Evolutionary conservation across 805 yeast species (phyloP), one percentile per base, ranked within the genome.

Genomic region (Starmerella geochares): DNA sequence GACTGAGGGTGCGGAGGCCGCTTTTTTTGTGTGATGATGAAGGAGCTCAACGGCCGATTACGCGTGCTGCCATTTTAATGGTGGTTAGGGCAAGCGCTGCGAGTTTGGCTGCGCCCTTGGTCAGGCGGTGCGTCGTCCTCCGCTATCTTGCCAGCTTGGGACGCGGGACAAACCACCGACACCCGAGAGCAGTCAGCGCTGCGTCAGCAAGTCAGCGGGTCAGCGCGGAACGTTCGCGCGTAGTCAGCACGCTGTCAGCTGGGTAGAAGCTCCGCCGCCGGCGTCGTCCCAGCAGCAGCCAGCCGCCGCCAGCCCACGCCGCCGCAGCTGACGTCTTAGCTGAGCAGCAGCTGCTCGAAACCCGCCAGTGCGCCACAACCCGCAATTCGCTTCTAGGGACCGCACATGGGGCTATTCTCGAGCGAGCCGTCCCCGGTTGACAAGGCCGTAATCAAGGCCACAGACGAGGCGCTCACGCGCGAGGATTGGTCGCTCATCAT

Each of bases 401-500:
- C 44, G 16, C 23, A 3, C 7, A 55, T 55, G 56, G 57, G 58
- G 3, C 35, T 53, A 10, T 56, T 56, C 27, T 19, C 47, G 23
- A 49, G 51, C 37, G 58, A 51, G 24, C 47, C 49, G 37, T 5
- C 47, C 13, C 43, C 55, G 27, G 39, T 63, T 28, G 65, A 62
- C 31, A 52, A 54, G 31, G 54, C 58, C 6, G 59, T 62, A 7
- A 46, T 44, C 17, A 73, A 72, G 61, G 86, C 88, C 17, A 83
- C 92, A 0, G 80, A 78, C 55, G 75, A 80, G 29, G 73, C 74
- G 14, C 68, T 81, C 31, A 72, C 80, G 3, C 67, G 74, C 13
- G 92, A 83, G 60, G 81, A 83, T 66, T 83, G 85, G 81, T 77
- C 75, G 45, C 69, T 67, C 48, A 73, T 82, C 31, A 63, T 83